Base-by-base conservation (phyloP, 768 basidiomycete genomes). In the Agaricus subrufescens region DNA sequence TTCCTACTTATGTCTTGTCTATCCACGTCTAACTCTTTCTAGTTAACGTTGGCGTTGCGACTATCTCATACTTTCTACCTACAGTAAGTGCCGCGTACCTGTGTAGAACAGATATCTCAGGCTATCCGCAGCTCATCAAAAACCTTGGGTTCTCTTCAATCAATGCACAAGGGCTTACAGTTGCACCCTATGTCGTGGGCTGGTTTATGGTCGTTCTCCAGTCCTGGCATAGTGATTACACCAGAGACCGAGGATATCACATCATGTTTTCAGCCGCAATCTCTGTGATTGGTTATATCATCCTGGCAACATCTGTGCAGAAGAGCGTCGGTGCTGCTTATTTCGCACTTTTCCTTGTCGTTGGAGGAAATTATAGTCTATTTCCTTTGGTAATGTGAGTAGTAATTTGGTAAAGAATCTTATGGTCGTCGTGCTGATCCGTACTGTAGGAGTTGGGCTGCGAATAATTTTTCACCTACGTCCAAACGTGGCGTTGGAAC, bases 401-500 rank as follows among this genome's bases (percentile, higher is more conserved):
- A n/a, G 11, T 9, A 29, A 6, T 11, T n/a, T n/a, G 8, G 3
- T 9, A 29, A 1, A 30, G 14, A 6, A 25, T 15, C 11, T 34
- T 39, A 1, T 37, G 31, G 9, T 48, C 11, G 30, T 15, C n/a
- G 25, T 12, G 10, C 3, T 50, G 1, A n/a, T n/a, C 6, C 1
- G 0, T 12, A 1, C 7, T 37, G 1, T 57, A 82, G 81, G 80
- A 80, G 78, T 62, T 84, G 82, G 82, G 81, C 81, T 14, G 78
- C 81, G 4, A 82, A 82, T 61, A 69, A 74, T 1, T 81, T 84
- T 63, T 78, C 82, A 5, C 82, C 82, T 10, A 84, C 81, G 7
- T 80, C 79, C 1, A 84, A 84, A 62, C 74, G 82, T 27, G 82
- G 82, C 40, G 82, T 81, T 50, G 82, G 82, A 3, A 82, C 81